A percentile compares a stretch with the other conserved stretches of the same genome.
These are phyloP conservation scores for Ensete glaucum DNA, from an alignment of 176 grass and related monocot species.

Conservation along the genomic window DNA sequence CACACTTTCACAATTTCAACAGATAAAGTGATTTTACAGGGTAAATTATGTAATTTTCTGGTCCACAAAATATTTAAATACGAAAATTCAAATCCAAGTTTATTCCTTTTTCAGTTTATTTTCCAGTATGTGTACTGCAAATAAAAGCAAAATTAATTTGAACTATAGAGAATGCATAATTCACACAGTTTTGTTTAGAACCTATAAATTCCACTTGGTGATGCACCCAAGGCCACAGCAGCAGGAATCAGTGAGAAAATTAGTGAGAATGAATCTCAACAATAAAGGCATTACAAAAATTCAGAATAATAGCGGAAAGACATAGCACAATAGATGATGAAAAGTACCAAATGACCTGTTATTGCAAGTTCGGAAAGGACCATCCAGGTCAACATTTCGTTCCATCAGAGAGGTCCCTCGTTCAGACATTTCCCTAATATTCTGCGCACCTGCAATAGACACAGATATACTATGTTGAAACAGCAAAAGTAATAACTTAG, in stretches of 20 bases:
- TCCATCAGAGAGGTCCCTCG: neutral
- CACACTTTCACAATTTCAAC: too few relatives aligned
- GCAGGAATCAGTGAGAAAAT: neutral
- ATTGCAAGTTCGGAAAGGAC: neutral
- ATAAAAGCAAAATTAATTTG: too few relatives aligned
- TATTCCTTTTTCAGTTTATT: too few relatives aligned
- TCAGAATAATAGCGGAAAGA: neutral
- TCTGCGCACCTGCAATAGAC: neutral
- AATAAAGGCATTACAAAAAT: neutral
- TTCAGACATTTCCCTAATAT: neutral
- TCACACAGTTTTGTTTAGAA: too few relatives aligned
- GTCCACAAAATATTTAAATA: too few relatives aligned
- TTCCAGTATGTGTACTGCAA: too few relatives aligned
- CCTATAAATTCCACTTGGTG: neutral
- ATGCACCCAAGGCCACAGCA: neutral
- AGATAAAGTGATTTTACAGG: too few relatives aligned
- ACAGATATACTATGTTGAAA: neutral
- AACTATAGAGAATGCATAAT: too few relatives aligned
- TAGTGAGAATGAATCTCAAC: neutral
- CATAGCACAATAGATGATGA: neutral
- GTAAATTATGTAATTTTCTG: too few relatives aligned
- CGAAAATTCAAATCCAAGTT: too few relatives aligned
- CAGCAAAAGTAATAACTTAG: neutral
- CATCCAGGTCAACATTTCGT: neutral
- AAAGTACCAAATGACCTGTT: constrained; percentile 6